A percentile compares a stretch with the other conserved stretches of the same genome.
Conservation (phyloP, 176 grass and related monocot genomes). For the Triticum urartu region DNA sequence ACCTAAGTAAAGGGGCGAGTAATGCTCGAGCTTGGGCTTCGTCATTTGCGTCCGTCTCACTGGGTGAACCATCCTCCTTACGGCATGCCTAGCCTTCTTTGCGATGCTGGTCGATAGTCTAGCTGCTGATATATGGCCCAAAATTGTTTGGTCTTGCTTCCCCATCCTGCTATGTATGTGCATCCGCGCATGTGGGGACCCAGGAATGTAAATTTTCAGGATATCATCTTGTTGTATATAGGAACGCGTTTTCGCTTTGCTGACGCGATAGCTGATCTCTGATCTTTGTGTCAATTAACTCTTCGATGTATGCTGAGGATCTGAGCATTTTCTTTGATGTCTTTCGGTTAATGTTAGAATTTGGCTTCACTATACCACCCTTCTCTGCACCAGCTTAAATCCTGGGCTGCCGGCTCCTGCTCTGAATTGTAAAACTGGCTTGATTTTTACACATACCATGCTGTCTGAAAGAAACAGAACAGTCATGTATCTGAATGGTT, state of each 20-base stretch:
- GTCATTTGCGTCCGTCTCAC: constrained; percentile 80
- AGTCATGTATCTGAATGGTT: neutral
- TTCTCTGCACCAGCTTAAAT: constrained; percentile 1
- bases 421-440: neutral
- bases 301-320: constrained; percentile 18
- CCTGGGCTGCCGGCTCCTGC: neutral
- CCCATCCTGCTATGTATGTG: constrained; percentile 40
- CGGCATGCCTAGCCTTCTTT: constrained; percentile 46
- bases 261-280: constrained; percentile 15
- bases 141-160: constrained; percentile 36
- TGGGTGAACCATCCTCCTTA: constrained; percentile 69
- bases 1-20: constrained; percentile 67
- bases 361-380: neutral
- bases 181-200: constrained; percentile 34
- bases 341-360: constrained; percentile 6
- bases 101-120: constrained; percentile 32
- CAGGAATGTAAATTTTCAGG: constrained; percentile 68
- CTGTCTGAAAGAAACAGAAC: neutral
- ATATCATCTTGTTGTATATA: constrained; percentile 54
- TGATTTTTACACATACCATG: constrained; percentile 1
- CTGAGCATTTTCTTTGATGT: neutral
- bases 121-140: constrained; percentile 33
- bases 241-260: constrained; percentile 33
- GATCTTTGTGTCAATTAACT: constrained; percentile 26
- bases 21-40: constrained; percentile 92